Evolutionary conservation across 805 yeast genomes (phyloP).

Genomic region (Barnettozyma botsteinii): DNA sequence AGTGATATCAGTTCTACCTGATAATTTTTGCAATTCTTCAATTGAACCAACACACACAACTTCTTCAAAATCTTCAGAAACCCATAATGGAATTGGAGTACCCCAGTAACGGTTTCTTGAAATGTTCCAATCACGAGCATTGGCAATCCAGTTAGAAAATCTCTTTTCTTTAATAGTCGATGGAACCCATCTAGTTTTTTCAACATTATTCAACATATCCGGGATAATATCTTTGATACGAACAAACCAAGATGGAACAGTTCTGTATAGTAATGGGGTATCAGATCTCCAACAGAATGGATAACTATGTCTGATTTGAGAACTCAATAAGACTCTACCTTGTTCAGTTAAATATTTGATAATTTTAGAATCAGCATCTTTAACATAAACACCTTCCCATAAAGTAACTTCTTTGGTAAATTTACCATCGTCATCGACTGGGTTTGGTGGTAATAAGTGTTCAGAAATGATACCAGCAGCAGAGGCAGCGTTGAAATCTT

Average conservation of each 20-base stretch:
- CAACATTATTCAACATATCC: conserved; percentile 80
- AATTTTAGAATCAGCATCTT: conserved; percentile 91
- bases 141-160: conserved; percentile 96
- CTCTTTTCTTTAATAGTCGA: conserved; percentile 84
- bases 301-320: conserved; percentile 91
- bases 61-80: conserved; percentile 87
- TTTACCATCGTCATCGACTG: conserved; percentile 88
- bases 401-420: conserved; percentile 72
- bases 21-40: conserved; percentile 74
- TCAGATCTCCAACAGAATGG: conserved; percentile 99
- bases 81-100: conserved; percentile 98
- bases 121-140: conserved; percentile 98
- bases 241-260: conserved; percentile 98
- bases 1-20: conserved; percentile 75
- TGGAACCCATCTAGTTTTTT: conserved; percentile 93
- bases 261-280: conserved; percentile 91
- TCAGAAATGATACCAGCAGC: conserved; percentile 70
- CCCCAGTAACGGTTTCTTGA: conserved; percentile 99
- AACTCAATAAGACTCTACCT: conserved; percentile 68
- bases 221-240: conserved; percentile 85
- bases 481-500: conserved; percentile 82
- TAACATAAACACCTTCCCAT: conserved; percentile 80
- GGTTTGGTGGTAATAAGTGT: conserved; percentile 76
- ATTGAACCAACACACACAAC: conserved; percentile 90
- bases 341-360: conserved; percentile 75